Conservation (phyloP, 768 basidiomycete genomes). For the Tricholoma terreum region DNA sequence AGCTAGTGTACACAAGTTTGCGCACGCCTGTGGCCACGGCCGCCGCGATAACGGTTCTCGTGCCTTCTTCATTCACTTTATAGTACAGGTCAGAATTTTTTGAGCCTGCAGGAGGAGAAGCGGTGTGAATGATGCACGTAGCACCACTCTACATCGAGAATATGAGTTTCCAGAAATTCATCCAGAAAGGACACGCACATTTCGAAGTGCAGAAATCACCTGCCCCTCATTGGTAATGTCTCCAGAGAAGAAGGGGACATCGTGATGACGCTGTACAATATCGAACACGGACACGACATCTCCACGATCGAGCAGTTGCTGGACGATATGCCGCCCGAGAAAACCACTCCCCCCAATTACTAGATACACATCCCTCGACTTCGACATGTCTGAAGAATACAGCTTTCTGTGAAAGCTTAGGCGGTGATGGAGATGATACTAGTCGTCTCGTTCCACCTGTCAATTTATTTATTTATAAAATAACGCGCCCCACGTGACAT, state of each 20-base stretch:
- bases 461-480: constrained; percentile 20
- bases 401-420: constrained; percentile 6
- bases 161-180: constrained; percentile 4
- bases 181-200: constrained; percentile 42
- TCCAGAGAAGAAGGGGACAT: constrained; percentile 83
- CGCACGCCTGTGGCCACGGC: constrained; percentile 68
- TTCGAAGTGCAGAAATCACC: constrained; percentile 68
- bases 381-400: constrained; percentile 17
- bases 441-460: constrained; percentile 13
- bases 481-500: constrained; percentile 42
- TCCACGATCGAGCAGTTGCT: constrained; percentile 74
- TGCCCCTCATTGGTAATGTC: constrained; percentile 81
- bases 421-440: not conserved
- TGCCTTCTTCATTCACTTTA: constrained; percentile 94
- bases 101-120: constrained; percentile 69
- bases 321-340: constrained; percentile 87
- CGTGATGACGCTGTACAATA: constrained; percentile 86
- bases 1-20: constrained; percentile 93
- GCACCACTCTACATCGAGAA: constrained; percentile 57
- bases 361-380: constrained; percentile 65
- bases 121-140: constrained; percentile 94
- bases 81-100: constrained; percentile 72
- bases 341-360: constrained; percentile 96
- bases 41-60: constrained; percentile 78
- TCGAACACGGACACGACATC: constrained; percentile 87